Conservation (phyloP, 2,329 filamentous ascomycete genomes). For the Coniochaeta prunicola region DNA sequence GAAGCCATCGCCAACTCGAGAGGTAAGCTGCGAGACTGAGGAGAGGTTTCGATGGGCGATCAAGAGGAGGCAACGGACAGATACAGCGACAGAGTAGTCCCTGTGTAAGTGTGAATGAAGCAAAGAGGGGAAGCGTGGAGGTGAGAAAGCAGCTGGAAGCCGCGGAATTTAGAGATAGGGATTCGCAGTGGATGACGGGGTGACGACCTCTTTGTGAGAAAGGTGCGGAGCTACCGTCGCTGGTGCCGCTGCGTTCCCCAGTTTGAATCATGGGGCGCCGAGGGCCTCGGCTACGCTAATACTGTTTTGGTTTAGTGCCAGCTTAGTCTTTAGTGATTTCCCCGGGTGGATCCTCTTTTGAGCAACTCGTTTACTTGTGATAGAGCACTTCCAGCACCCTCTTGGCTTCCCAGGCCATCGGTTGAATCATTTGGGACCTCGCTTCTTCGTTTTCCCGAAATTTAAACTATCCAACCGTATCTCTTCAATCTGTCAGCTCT, state of each 20-base stretch:
- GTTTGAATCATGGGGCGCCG: not conserved
- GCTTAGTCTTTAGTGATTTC: not conserved
- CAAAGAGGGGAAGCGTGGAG: slow-evolving; percentile 1
- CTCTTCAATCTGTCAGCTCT: too few relatives aligned
- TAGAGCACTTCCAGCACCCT: too few relatives aligned
- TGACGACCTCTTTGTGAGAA: not conserved
- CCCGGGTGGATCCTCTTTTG: not conserved
- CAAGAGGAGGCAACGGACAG: not conserved
- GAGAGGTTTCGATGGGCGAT: not conserved
- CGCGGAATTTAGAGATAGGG: slow-evolving; percentile 2
- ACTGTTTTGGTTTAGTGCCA: not conserved
- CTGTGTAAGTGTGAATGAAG: not conserved
- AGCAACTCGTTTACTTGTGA: too few relatives aligned
- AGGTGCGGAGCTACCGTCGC: not conserved
- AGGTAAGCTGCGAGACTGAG: not conserved
- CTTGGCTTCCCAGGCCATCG: too few relatives aligned
- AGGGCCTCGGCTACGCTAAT: slow-evolving; percentile 1
- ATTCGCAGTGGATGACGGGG: not conserved
- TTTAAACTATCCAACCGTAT: too few relatives aligned
- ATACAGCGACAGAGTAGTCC: not conserved
- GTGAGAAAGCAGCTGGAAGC: slow-evolving; percentile 2
- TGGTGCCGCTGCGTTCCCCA: not conserved
- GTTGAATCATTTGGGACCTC: too few relatives aligned
- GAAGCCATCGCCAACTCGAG: slow-evolving; percentile 23
- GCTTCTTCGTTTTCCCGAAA: too few relatives aligned